phyloP scores from a whole-genome alignment of 2,329 filamentous ascomycete species.

The Trichoderma afroharzianum region DNA sequence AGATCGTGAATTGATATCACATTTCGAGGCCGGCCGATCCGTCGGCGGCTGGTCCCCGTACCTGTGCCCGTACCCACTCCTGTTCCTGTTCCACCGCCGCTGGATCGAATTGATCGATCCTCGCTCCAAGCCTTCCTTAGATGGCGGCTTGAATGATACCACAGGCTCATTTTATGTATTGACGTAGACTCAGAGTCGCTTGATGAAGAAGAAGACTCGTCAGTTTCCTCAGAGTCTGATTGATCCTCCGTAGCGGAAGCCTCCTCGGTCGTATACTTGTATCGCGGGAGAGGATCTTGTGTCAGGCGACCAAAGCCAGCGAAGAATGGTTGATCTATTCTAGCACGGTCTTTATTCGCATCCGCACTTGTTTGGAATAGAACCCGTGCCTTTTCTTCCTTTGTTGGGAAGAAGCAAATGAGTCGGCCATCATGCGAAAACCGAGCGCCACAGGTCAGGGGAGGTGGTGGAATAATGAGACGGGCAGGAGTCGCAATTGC shows the following conservation, averaged over 20 bases:
- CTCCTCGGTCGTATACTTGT: constrained; percentile 46
- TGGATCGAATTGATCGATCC: constrained; percentile 56
- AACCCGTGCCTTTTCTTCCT: constrained; percentile 56
- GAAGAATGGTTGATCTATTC: constrained; percentile 51
- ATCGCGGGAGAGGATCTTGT: constrained; percentile 48
- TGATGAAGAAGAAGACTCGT: constrained; percentile 49
- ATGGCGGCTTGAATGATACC: constrained; percentile 52
- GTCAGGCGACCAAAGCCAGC: constrained; percentile 55
- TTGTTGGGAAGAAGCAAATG: constrained; percentile 66
- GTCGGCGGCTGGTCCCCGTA: constrained; percentile 49
- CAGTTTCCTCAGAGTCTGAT: constrained; percentile 48
- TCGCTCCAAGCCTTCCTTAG: constrained; percentile 55
- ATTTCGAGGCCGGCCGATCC: constrained; percentile 56
- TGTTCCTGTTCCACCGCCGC: constrained; percentile 57
- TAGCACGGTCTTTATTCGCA: constrained; percentile 45
- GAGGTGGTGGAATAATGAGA: constrained; percentile 52
- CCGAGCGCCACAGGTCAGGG: constrained; percentile 56
- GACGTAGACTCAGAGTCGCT: constrained; percentile 63
- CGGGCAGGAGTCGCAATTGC: constrained; percentile 51
- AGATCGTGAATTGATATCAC: constrained; percentile 71
- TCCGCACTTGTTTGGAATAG: constrained; percentile 47
- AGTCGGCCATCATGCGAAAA: constrained; percentile 61
- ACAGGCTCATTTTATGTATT: constrained; percentile 54
- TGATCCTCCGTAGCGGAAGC: constrained; percentile 50
- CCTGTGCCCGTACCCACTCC: constrained; percentile 47